Evolutionary conservation across 2,329 filamentous ascomycete genomes (phyloP), one percentile per base, ranked within the genome.

Genomic region (Paecilomyces niveus): DNA sequence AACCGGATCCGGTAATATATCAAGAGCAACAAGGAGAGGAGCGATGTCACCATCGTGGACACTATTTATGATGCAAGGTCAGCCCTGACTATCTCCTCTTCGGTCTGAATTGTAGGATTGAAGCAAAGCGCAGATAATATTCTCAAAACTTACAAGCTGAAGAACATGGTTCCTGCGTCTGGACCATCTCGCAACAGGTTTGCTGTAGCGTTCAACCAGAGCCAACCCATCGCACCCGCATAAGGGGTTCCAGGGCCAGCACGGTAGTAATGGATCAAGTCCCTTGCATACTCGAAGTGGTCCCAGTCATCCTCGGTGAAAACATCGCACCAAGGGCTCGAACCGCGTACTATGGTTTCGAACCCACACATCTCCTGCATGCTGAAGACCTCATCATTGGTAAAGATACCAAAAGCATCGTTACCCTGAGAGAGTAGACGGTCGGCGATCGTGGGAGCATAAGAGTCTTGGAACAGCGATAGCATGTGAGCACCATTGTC

Each of bases 361-460:
- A 85, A 86, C 1, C 81, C 83, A 65, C 83, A 85, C 73, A 85
- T 79, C 63, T 85, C 82, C 66, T 85, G 83, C 83, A 85, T 85
- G 59, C 78, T 75, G 64, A 80, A 85, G 39, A 85, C 68, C 57
- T 85, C 82, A 2, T 72, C 64, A 53, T 78, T 72, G 0, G 69
- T 73, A 58, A 83, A 76, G 32, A 76, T 77, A n/a, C 78, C 70
- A 5, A 74, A 61, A 1, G 65, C 63, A 6, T 53, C 26, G 51
- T 71, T 71, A 1, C 55, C 51, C 31, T 70, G 57, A 1, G 45
- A 18, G 33, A 65, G 54, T 3, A 85, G 68, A 21, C 82, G 74
- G 13, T 73, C 59, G 35, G 74, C 72, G 50, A 84, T 81, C 13
- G 72, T 63, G 0, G 72, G 70, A 18, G 82, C 72, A 62, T 85